These are phyloP conservation scores for Sambucus nigra DNA, from an alignment of 129 eudicot genomes.

Conservation along the genomic window DNA sequence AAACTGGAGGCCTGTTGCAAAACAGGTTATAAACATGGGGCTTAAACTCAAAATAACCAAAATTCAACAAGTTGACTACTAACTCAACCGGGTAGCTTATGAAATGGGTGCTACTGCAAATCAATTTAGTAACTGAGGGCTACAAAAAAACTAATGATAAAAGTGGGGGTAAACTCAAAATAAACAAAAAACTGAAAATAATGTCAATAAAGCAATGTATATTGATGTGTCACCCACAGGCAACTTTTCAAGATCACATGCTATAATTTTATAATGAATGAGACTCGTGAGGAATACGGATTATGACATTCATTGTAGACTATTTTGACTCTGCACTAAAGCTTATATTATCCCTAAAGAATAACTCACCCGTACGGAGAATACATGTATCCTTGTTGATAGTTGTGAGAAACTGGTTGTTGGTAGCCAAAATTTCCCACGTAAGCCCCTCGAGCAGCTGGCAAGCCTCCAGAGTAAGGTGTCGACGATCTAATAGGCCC, in stretches of 20 bases:
- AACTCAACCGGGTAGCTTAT: too few relatives aligned
- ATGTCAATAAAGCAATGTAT: too few relatives aligned
- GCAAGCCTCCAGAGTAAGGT: slow-evolving; percentile 56
- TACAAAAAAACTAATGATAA: too few relatives aligned
- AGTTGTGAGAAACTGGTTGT: slow-evolving; percentile 66
- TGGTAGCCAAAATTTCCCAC: slow-evolving; percentile 68
- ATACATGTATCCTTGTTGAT: slow-evolving; percentile 69
- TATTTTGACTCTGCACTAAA: not conserved
- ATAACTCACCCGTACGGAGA: slow-evolving; percentile 68
- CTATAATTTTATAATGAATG: not conserved
- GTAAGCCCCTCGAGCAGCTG: slow-evolving; percentile 57
- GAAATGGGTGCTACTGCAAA: too few relatives aligned
- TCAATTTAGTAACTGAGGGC: too few relatives aligned
- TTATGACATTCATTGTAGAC: not conserved
- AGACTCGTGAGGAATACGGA: not conserved
- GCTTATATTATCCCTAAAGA: not conserved
- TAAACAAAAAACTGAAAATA: too few relatives aligned
- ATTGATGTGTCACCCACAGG: too few relatives aligned
- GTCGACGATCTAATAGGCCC: slow-evolving; percentile 67
- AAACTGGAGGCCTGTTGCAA: too few relatives aligned
- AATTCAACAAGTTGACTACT: too few relatives aligned
- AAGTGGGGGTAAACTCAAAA: too few relatives aligned
- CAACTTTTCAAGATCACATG: not conserved
- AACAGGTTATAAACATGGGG: too few relatives aligned
- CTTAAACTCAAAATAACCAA: too few relatives aligned